phyloP scores from a whole-genome alignment of 179 eudicot genomes.

The Silene noctiflora region DNA sequence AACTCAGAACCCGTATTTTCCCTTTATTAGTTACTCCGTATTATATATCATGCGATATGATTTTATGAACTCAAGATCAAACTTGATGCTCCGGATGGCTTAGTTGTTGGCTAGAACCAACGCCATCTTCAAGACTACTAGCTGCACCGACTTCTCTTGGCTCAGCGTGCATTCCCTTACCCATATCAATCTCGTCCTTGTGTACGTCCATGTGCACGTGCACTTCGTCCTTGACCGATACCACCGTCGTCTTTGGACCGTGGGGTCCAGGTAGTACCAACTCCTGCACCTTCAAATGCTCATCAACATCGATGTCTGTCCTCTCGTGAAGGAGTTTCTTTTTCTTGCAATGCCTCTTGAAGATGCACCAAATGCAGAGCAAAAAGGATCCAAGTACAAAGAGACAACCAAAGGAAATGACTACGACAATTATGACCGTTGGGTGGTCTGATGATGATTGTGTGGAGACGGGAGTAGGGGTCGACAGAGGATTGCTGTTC shows the following conservation, averaged over 20 bases:
- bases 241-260: constrained; percentile 34
- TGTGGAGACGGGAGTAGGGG: constrained; percentile 18
- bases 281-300: constrained; percentile 50
- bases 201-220: constrained; percentile 34
- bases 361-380: constrained; percentile 41
- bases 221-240: constrained; percentile 49
- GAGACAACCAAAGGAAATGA: constrained; percentile 41
- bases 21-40: neutral
- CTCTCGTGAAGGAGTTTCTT: constrained; percentile 34
- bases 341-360: constrained; percentile 35
- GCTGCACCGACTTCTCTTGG: constrained; percentile 20
- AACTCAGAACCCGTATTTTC: neutral
- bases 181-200: constrained; percentile 35
- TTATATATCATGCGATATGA: neutral
- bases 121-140: neutral
- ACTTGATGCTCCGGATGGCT: constrained; percentile 26
- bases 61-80: neutral
- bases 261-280: constrained; percentile 38
- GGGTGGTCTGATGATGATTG: constrained; percentile 28
- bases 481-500: constrained; percentile 1
- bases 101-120: constrained; percentile 23
- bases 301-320: constrained; percentile 40
- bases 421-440: constrained; percentile 33
- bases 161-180: constrained; percentile 26
- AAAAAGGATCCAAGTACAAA: constrained; percentile 32